A percentile compares a stretch with the other conserved stretches of the same genome.
Evolutionary conservation across 1,284 basidiomycete species (phyloP).

Genomic region (Ceratobasidium sp.): DNA sequence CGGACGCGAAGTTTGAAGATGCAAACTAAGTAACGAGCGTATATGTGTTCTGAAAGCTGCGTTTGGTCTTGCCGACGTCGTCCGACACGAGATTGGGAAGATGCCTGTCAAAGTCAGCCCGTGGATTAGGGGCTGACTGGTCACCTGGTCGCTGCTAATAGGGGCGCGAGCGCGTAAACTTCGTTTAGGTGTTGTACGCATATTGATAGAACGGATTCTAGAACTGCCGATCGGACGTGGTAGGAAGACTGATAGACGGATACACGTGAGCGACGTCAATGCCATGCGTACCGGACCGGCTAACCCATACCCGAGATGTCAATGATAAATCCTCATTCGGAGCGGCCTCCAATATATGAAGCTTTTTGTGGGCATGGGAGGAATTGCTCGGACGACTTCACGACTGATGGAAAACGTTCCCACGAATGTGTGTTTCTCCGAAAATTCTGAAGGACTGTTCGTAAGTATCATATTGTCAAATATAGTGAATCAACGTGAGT

Average conservation of each 20-base stretch:
- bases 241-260: slow-evolving; percentile 13
- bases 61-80: slow-evolving; percentile 15
- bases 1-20: background rate
- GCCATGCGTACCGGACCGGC: slow-evolving; percentile 36
- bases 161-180: slow-evolving; percentile 10
- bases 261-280: slow-evolving; percentile 39
- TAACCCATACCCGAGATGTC: slow-evolving; percentile 25
- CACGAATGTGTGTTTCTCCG: slow-evolving; percentile 32
- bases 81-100: slow-evolving; percentile 31
- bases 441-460: slow-evolving; percentile 39
- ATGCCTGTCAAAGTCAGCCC: slow-evolving; percentile 15
- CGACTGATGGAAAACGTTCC: slow-evolving; percentile 33
- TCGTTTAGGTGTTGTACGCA: background rate
- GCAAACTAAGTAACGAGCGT: slow-evolving; percentile 19
- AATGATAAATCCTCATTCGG: background rate
- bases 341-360: background rate
- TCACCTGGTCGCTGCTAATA: slow-evolving; percentile 11
- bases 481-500: slow-evolving; percentile 35
- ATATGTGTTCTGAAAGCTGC: slow-evolving; percentile 7
- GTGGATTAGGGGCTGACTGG: slow-evolving; percentile 34
- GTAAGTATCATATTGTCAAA: background rate
- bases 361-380: background rate
- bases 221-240: slow-evolving; percentile 24
- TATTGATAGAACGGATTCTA: slow-evolving; percentile 31
- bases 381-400: slow-evolving; percentile 16